Conservation (phyloP, 441 rosid genomes). For the Aleurites moluccanus region DNA sequence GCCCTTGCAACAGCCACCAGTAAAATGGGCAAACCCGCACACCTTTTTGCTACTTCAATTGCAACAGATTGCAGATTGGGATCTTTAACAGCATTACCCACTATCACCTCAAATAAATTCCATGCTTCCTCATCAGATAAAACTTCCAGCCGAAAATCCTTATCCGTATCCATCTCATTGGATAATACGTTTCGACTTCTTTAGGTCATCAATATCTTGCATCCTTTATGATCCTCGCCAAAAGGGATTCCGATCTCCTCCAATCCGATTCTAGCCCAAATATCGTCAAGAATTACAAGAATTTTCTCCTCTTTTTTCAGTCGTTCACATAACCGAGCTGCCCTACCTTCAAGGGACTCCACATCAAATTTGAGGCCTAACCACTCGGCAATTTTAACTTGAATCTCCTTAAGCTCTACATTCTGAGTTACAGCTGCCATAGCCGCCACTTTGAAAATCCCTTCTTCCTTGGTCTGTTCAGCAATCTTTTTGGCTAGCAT, state of each 20-base stretch:
- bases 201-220: conserved; percentile 23
- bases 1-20: conserved; percentile 17
- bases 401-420: conserved; percentile 18
- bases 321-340: background rate
- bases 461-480: background rate
- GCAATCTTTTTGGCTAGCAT: background rate
- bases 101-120: background rate
- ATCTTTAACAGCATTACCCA: background rate
- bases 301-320: conserved; percentile 1
- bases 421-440: conserved; percentile 7
- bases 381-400: conserved; percentile 10
- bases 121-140: conserved; percentile 14
- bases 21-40: conserved; percentile 29
- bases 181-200: background rate
- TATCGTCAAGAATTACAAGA: conserved; percentile 26
- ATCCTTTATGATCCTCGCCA: background rate
- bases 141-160: background rate
- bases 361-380: background rate
- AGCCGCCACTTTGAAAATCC: conserved; percentile 15
- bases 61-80: background rate
- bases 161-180: background rate
- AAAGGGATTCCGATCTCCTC: conserved; percentile 23
- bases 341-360: background rate
- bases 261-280: conserved; percentile 18
- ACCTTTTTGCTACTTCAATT: background rate